Evolutionary conservation across 169 alveolate species (phyloP).

Genomic region (Theileria equi): DNA sequence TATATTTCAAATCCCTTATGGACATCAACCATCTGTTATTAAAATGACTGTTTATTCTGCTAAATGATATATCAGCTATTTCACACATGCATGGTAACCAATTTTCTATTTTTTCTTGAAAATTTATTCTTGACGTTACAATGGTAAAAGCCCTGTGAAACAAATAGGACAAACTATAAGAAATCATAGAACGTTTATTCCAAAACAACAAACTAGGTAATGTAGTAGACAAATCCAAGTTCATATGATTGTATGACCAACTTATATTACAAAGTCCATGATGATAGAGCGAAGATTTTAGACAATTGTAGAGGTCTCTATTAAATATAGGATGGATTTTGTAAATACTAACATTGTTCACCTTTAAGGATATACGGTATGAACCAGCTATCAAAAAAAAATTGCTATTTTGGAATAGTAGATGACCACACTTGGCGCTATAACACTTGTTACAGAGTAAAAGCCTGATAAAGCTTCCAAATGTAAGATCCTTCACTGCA

Average conservation of each 20-base stretch:
- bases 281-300: background rate
- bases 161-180: too few relatives aligned
- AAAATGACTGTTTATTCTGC: background rate
- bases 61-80: background rate
- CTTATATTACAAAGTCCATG: too few relatives aligned
- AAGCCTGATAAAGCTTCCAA: constrained; percentile 50
- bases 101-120: background rate
- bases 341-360: constrained; percentile 15
- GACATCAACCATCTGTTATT: constrained; percentile 7
- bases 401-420: constrained; percentile 15
- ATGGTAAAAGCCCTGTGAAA: background rate
- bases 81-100: constrained; percentile 19
- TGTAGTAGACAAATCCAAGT: too few relatives aligned
- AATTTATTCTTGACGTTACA: too few relatives aligned
- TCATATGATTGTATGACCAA: too few relatives aligned
- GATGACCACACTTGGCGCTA: constrained; percentile 35
- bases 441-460: constrained; percentile 30
- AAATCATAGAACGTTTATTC: too few relatives aligned
- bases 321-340: constrained; percentile 18
- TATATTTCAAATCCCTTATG: background rate
- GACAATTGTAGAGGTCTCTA: constrained; percentile 12
- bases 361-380: constrained; percentile 11
- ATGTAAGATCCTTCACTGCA: constrained; percentile 24
- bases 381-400: constrained; percentile 9
- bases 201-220: too few relatives aligned